Evolutionary conservation across 1,284 basidiomycete genomes (phyloP).

Genomic region (Mycosarcoma mackinlayi): DNA sequence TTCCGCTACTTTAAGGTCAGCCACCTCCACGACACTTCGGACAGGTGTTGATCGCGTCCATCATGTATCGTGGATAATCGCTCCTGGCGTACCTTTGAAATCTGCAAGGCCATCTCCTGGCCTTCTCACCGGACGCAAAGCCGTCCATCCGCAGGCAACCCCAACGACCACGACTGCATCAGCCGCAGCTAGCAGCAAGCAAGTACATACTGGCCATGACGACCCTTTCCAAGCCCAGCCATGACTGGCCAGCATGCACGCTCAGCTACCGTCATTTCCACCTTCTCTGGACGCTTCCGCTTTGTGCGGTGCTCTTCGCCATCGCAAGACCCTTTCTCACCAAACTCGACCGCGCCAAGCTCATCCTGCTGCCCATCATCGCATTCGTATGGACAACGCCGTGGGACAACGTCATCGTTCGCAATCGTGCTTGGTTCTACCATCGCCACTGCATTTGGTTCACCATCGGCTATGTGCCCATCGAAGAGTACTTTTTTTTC

Average conservation of each 20-base stretch:
- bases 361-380: constrained; percentile 56
- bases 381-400: constrained; percentile 64
- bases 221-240: constrained; percentile 14
- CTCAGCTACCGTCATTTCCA: constrained; percentile 60
- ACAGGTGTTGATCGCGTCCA: not conserved
- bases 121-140: too few species aligned
- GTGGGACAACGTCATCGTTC: constrained; percentile 61
- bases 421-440: constrained; percentile 59
- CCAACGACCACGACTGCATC: too few species aligned
- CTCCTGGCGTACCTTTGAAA: not conserved
- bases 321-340: constrained; percentile 56
- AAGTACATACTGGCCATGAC: constrained; percentile 21
- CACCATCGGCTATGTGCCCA: constrained; percentile 56
- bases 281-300: constrained; percentile 56
- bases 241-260: constrained; percentile 46
- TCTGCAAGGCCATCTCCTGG: not conserved
- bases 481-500: constrained; percentile 65
- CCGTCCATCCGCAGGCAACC: too few species aligned
- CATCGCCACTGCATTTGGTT: constrained; percentile 58
- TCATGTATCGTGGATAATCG: constrained; percentile 1
- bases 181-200: too few species aligned
- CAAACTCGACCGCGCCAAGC: constrained; percentile 55
- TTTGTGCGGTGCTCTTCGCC: constrained; percentile 44
- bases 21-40: not conserved
- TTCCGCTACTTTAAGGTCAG: not conserved